Conservation (phyloP, 2,329 filamentous ascomycete species). For the Fusarium sp. region DNA sequence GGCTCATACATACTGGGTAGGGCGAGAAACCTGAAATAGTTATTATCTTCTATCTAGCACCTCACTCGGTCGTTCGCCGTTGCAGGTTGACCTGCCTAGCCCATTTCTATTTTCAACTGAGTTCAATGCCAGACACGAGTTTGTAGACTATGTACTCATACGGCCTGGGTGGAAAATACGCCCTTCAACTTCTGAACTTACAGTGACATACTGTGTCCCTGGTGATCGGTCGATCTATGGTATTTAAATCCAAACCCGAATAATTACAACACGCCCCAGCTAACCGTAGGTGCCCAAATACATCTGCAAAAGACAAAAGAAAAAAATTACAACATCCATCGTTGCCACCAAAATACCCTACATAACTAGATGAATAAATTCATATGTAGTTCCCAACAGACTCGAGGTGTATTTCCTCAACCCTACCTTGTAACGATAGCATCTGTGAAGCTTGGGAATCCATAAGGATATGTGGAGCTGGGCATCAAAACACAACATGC, state of each 20-base stretch:
- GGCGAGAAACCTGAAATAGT: not conserved
- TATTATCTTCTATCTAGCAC: not conserved
- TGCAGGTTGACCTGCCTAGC: not conserved
- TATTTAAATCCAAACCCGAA: not conserved
- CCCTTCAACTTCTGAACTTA: not conserved
- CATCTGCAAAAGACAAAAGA: not conserved
- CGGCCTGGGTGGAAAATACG: not conserved
- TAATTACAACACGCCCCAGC: not conserved
- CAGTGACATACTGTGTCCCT: not conserved
- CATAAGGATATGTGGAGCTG: not conserved
- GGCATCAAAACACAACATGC: not conserved
- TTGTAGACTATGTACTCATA: too few species aligned
- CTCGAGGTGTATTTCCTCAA: not conserved
- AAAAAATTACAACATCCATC: not conserved
- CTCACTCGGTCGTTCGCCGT: not conserved
- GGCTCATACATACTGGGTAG: too few species aligned
- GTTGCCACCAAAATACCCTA: not conserved
- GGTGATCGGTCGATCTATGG: not conserved
- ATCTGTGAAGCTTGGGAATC: not conserved
- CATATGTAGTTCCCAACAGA: not conserved
- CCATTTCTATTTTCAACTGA: not conserved
- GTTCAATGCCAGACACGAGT: not conserved
- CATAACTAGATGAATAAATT: not conserved
- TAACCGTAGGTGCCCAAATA: too few species aligned
- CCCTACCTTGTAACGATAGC: constrained; percentile 2